Evolutionary conservation across 495 filamentous ascomycete species (phyloP), one percentile per base, ranked within the genome.

Genomic region (Lindgomyces ingoldianus): DNA sequence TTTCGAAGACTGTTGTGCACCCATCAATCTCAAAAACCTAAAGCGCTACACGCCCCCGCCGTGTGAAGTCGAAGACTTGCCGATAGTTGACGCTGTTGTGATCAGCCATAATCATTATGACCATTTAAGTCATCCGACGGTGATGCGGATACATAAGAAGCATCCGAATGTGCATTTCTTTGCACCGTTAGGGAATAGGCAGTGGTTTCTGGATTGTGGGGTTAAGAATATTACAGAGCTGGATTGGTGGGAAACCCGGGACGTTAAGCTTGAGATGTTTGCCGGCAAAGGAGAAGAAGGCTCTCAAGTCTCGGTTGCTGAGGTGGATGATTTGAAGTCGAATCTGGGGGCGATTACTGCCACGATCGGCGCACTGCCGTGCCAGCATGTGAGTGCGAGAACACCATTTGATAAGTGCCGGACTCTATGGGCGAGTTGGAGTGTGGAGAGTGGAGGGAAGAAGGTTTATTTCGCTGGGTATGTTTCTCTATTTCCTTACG

Each of bases 21-120:
- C 93, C 0, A 81, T 91, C 68, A 80, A 80, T 25, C 86, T 84
- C 74, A 50, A 89, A 39, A 86, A 89, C 0, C 91, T 93, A 0
- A 91, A 89, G 76, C 81, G 94, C 51, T 96, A 86, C 74, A 96
- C 94, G 0, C 80, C 88, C 55, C 80, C 82, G 57, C 90, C 94
- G 1, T 96, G 91, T 70, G 62, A 87, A 33, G 84, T 96, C 64
- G 80, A 83, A 36, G 91, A 96, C 65, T 82, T 98, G 10, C 94
- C 93, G 6, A 75, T 81, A 25, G 85, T 98, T 57, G 94, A 98
- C 68, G 87, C 88, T 0, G 91, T 98, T 1, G 82, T 96, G 29
- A 98, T 98, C 60, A 91, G 87, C 8, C 94, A 98, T 71, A 91
- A 87, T 57, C 93, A 97, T 75, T 97, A 98, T 70, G 94, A 98